These are phyloP conservation scores for Crithidia brevicula DNA, from an alignment of 208 protist genomes.

Conservation along the genomic window DNA sequence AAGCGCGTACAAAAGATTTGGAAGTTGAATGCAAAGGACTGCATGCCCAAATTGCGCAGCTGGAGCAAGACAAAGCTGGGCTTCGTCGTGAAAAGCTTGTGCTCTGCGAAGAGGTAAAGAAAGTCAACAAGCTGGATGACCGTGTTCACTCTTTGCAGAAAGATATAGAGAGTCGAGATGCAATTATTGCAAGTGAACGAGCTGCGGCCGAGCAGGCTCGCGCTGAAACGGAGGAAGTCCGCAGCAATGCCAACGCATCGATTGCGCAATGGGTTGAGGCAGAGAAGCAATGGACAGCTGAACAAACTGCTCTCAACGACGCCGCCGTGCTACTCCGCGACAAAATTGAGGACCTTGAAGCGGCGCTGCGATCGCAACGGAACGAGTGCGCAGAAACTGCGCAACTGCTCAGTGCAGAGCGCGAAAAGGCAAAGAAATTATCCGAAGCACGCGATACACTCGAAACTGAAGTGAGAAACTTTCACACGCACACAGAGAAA, in stretches of 20 bases:
- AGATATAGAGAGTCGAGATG: conserved; percentile 66
- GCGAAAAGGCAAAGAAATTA: conserved; percentile 38
- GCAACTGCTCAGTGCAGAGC: conserved; percentile 41
- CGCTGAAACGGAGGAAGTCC: conserved; percentile 69
- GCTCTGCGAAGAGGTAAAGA: conserved; percentile 68
- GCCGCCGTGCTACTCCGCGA: conserved; percentile 31
- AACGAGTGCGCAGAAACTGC: conserved; percentile 25
- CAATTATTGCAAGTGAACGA: conserved; percentile 47
- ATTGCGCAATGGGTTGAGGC: conserved; percentile 80
- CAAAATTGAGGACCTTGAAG: conserved; percentile 15
- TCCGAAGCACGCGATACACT: conserved; percentile 22
- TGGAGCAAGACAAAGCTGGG: conserved; percentile 87
- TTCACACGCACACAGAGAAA: conserved; percentile 53
- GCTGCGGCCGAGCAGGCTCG: conserved; percentile 38
- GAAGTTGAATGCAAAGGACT: conserved; percentile 69
- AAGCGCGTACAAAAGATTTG: conserved; percentile 62
- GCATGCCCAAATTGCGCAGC: conserved; percentile 65
- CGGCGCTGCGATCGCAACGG: conserved; percentile 13
- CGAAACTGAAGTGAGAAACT: conserved; percentile 43
- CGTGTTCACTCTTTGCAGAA: conserved; percentile 64
- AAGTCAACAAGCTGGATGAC: conserved; percentile 65
- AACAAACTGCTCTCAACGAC: conserved; percentile 60
- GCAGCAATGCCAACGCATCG: conserved; percentile 62
- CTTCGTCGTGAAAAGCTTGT: conserved; percentile 73
- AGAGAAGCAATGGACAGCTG: conserved; percentile 75